Conservation (phyloP, 2,329 filamentous ascomycete species). For the Aspergillus proliferans region DNA sequence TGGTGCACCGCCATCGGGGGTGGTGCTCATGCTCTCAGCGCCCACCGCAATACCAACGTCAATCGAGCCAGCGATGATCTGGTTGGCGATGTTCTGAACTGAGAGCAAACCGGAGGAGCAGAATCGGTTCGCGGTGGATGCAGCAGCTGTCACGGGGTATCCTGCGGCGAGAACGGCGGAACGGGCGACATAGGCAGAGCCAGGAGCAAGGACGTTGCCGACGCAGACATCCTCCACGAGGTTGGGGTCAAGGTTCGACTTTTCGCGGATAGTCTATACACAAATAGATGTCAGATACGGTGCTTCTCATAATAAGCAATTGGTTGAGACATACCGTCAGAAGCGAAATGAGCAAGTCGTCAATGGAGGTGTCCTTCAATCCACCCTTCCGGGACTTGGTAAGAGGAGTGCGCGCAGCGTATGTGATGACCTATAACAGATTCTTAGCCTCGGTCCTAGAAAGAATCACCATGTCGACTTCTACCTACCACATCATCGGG, state of each 20-base stretch:
- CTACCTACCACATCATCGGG: slow-evolving; percentile 35
- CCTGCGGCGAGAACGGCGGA: slow-evolving; percentile 80
- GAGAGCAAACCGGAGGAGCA: slow-evolving; percentile 86
- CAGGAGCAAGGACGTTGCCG: slow-evolving; percentile 79
- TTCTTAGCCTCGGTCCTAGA: neutral
- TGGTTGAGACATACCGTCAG: slow-evolving; percentile 23
- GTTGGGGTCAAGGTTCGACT: slow-evolving; percentile 76
- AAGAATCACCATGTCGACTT: neutral
- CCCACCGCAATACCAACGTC: slow-evolving; percentile 85
- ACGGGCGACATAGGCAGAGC: slow-evolving; percentile 82
- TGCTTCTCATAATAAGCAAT: neutral
- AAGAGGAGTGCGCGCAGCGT: slow-evolving; percentile 33
- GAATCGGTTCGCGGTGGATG: slow-evolving; percentile 81
- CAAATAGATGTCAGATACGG: neutral
- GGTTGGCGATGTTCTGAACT: slow-evolving; percentile 85
- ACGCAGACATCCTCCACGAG: slow-evolving; percentile 87
- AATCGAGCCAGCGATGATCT: slow-evolving; percentile 82
- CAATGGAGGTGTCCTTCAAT: slow-evolving; percentile 33
- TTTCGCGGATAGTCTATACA: slow-evolving; percentile 61
- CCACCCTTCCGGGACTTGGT: slow-evolving; percentile 37
- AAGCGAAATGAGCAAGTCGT: slow-evolving; percentile 32
- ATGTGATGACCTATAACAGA: slow-evolving; percentile 31
- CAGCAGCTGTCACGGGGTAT: slow-evolving; percentile 71
- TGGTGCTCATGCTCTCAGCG: slow-evolving; percentile 85
- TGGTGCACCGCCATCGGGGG: slow-evolving; percentile 73